These are phyloP conservation scores for Dittrichia graveolens DNA, from an alignment of 129 eudicot species.

Conservation along the genomic window DNA sequence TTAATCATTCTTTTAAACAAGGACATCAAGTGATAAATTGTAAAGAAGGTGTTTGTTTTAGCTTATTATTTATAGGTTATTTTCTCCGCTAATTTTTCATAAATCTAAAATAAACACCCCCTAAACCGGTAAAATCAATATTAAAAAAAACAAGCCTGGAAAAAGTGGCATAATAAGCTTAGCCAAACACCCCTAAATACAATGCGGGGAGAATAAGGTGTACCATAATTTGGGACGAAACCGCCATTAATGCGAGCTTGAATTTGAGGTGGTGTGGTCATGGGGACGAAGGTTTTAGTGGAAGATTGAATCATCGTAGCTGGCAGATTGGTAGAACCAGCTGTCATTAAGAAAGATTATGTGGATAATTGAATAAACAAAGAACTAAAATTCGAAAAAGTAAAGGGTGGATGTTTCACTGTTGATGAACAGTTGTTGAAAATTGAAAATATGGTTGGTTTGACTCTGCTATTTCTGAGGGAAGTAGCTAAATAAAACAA, in stretches of 20 bases:
- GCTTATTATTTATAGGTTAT: no score
- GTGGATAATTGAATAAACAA: not conserved
- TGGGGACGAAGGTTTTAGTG: conserved; percentile 24
- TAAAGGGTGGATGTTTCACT: no score
- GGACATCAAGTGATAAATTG: not conserved
- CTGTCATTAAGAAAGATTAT: conserved; percentile 16
- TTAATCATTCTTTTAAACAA: not conserved
- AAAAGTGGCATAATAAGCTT: no score
- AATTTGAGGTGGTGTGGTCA: conserved; percentile 1
- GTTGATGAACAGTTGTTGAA: no score
- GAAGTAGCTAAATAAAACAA: conserved; percentile 20
- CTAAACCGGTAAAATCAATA: no score
- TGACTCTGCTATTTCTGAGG: conserved; percentile 18
- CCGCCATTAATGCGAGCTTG: conserved; percentile 29
- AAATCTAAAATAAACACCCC: no score
- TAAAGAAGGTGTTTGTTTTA: no score
- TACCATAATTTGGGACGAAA: conserved; percentile 47
- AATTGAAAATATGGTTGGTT: not conserved
- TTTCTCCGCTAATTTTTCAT: no score
- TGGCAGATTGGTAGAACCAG: conserved; percentile 32
- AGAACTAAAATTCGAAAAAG: not conserved
- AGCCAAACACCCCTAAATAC: no score
- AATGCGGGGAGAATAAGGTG: not conserved
- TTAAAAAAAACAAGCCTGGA: no score
- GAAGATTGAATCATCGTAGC: conserved; percentile 27